Percentiles rank a stretch among this genome's conserved stretches.
These are phyloP conservation scores for Trebouxia sp. DNA, from an alignment of 139 green algal species.

Conservation along the genomic window DNA sequence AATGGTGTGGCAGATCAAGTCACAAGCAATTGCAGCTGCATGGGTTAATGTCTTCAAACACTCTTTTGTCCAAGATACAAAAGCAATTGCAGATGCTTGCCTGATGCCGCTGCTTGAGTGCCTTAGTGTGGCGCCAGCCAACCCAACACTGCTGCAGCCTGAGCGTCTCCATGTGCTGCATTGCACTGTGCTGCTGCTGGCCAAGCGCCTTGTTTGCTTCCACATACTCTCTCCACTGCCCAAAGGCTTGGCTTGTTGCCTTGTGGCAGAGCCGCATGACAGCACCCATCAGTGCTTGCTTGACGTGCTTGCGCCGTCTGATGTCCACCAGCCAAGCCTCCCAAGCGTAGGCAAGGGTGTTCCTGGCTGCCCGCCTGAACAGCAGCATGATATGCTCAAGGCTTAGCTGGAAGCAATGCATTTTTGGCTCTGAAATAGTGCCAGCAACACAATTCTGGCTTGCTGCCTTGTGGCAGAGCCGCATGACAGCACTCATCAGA, in stretches of 20 bases:
- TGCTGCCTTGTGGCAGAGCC: too few species aligned
- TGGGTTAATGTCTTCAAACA: too few species aligned
- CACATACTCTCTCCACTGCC: not conserved
- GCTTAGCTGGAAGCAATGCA: too few species aligned
- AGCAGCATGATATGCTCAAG: not conserved
- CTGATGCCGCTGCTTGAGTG: not conserved
- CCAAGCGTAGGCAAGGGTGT: not conserved
- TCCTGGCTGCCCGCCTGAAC: not conserved
- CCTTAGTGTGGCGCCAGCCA: not conserved
- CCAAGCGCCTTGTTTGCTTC: not conserved
- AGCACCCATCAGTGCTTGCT: not conserved
- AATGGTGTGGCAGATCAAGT: too few species aligned
- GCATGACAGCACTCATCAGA: too few species aligned
- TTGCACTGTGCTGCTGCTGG: too few species aligned
- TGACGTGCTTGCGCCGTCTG: not conserved
- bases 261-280: constrained; percentile 12
- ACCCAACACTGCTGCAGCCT: not conserved
- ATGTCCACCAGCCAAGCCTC: not conserved
- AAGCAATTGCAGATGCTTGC: too few species aligned
- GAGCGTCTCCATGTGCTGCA: too few species aligned
- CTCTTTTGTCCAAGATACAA: too few species aligned
- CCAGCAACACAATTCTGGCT: too few species aligned
- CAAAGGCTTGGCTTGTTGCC: not conserved
- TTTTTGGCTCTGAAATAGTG: too few species aligned
- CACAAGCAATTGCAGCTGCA: too few species aligned